These are phyloP conservation scores for Cladorrhinum sp. DNA, from an alignment of 2,329 filamentous ascomycete genomes.

Conservation along the genomic window DNA sequence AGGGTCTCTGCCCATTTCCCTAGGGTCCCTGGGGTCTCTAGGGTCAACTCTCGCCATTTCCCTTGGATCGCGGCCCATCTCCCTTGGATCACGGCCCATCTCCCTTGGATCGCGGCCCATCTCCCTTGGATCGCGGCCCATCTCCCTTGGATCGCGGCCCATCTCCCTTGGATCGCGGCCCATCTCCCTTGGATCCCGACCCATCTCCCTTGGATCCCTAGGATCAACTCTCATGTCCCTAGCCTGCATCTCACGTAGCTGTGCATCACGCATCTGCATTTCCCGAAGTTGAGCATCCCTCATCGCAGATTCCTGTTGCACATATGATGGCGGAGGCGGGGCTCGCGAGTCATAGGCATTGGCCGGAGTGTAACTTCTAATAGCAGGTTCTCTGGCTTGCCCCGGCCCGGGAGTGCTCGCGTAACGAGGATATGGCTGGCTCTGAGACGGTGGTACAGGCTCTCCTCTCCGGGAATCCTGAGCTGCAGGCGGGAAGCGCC, in stretches of 20 bases:
- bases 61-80: background rate
- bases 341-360: background rate
- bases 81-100: background rate
- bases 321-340: conserved; percentile 1
- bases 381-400: background rate
- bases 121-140: background rate
- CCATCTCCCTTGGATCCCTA: background rate
- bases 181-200: background rate
- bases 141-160: no score
- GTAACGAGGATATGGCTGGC: conserved; percentile 1
- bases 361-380: conserved; percentile 2
- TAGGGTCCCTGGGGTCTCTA: background rate
- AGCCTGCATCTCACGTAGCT: background rate
- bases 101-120: background rate
- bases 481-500: conserved; percentile 25
- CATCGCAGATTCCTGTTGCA: background rate
- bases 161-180: no score
- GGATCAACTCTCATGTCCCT: background rate
- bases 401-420: background rate
- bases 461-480: conserved; percentile 3
- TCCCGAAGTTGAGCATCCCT: conserved; percentile 7
- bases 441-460: background rate
- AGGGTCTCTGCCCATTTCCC: background rate
- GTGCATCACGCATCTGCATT: background rate
- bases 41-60: background rate